phyloP scores from a whole-genome alignment of 2,329 filamentous ascomycete species.

The Eutypa lata region DNA sequence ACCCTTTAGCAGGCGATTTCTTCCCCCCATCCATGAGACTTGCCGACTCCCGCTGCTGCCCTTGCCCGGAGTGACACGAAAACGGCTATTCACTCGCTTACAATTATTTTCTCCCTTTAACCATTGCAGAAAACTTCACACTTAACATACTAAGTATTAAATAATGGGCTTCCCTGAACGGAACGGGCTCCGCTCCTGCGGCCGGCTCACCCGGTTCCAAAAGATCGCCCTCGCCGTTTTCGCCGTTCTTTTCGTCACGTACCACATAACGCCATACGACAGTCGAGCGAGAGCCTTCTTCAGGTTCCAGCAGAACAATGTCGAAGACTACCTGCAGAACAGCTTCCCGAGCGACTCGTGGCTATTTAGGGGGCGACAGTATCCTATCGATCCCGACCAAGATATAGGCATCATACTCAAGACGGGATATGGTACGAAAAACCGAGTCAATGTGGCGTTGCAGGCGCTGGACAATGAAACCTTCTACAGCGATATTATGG shows the following conservation, averaged over 20 bases:
- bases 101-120: too few species aligned
- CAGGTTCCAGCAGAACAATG: slow-evolving; percentile 26
- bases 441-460: slow-evolving; percentile 45
- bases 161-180: slow-evolving; percentile 25
- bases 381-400: slow-evolving; percentile 40
- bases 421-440: slow-evolving; percentile 53
- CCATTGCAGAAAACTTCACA: too few species aligned
- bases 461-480: slow-evolving; percentile 40
- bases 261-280: slow-evolving; percentile 26
- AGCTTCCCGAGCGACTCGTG: slow-evolving; percentile 36
- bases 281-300: slow-evolving; percentile 25
- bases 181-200: slow-evolving; percentile 22
- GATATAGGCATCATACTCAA: slow-evolving; percentile 53
- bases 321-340: slow-evolving; percentile 26
- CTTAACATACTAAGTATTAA: too few species aligned
- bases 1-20: neutral
- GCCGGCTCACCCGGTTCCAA: slow-evolving; percentile 26
- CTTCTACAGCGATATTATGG: slow-evolving; percentile 40
- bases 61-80: neutral
- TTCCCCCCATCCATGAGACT: neutral
- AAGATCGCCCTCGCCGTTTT: slow-evolving; percentile 21
- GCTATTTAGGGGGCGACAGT: slow-evolving; percentile 36
- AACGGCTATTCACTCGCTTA: neutral
- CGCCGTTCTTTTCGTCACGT: slow-evolving; percentile 24
- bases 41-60: neutral